phyloP scores from a whole-genome alignment of 2,329 filamentous ascomycete species.

The Talaromyces sp. region DNA sequence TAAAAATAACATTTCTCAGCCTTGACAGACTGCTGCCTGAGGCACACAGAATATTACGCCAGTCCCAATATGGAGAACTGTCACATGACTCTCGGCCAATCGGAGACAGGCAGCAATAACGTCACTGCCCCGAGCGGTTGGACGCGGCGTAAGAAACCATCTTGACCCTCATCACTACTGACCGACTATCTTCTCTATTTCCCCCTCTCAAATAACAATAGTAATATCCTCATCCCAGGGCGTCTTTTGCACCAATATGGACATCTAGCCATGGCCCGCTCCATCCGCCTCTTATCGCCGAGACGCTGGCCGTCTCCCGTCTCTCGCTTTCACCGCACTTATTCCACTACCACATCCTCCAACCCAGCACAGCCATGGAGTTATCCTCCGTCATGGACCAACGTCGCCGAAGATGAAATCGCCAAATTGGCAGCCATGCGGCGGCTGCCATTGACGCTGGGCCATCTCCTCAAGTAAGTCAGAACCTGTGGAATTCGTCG shows the following conservation, averaged over 20 bases:
- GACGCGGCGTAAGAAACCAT: not conserved
- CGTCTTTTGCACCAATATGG: not conserved
- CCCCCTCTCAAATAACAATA: not conserved
- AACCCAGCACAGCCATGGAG: slow-evolving; percentile 25
- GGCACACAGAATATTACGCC: not conserved
- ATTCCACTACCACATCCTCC: not conserved
- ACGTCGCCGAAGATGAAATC: slow-evolving; percentile 69
- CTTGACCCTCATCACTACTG: not conserved
- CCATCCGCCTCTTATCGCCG: slow-evolving; percentile 3
- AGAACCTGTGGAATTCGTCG: not conserved
- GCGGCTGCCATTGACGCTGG: slow-evolving; percentile 76
- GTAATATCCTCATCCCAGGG: not conserved
- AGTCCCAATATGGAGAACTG: not conserved
- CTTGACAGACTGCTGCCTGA: not conserved
- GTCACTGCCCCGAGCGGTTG: not conserved
- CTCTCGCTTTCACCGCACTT: not conserved
- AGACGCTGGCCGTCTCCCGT: not conserved
- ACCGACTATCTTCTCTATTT: not conserved
- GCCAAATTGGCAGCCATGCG: slow-evolving; percentile 70
- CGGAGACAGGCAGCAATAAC: not conserved
- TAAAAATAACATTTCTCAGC: not conserved
- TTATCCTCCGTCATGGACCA: slow-evolving; percentile 43
- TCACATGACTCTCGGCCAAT: not conserved
- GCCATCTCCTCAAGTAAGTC: slow-evolving; percentile 78
- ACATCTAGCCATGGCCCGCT: slow-evolving; percentile 3